Evolutionary conservation across 2,329 filamentous ascomycete genomes (phyloP), one percentile per base, ranked within the genome.

Genomic region (Apiospora marii): DNA sequence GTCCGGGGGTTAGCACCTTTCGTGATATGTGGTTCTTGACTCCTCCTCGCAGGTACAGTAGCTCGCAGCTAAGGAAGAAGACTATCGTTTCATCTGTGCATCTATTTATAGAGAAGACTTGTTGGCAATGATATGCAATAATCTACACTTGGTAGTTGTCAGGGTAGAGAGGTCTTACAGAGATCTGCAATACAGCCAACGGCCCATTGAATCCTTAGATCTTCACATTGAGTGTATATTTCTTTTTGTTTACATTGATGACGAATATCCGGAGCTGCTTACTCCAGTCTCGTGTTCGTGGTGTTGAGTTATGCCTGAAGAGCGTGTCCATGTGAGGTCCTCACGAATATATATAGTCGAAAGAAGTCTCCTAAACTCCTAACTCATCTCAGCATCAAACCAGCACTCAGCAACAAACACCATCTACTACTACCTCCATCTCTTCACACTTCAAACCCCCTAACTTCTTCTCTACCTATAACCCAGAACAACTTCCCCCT

Each of bases 341-440:
- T 61, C 7, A 34, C 10, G 53, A 4, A 2, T 67, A 41, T 67
- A 67, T 67, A 67, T 43, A 44, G 64, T 22, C n/a, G 37, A 14
- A 2, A 12, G 37, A 44, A 44, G 24, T 14, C 64, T 24, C 64
- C 64, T 24, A n/a, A 46, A 43, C 37, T 43, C 27, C 43, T 22
- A 46, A 67, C 34, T 67, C 64, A 67, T 67, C 64, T 67, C 64
- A 44, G 22, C 24, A 67, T 30, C 64, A 67, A 19, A 43, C 12
- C 34, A 43, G 19, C 61, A 67, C 19, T 43, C 7, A 24, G n/a
- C 19, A 67, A 46, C 22, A 61, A 34, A 34, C 27, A 61, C n/a
- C 4, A 14, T 67, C 34, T 44, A 44, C 64, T 67, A 67, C 14
- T 12, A 19, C 37, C 30, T 37, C 4, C 14, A 19, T 12, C 8